Evolutionary conservation across 495 filamentous ascomycete species (phyloP).

Genomic region (Podospora bellae-mahoneyi): DNA sequence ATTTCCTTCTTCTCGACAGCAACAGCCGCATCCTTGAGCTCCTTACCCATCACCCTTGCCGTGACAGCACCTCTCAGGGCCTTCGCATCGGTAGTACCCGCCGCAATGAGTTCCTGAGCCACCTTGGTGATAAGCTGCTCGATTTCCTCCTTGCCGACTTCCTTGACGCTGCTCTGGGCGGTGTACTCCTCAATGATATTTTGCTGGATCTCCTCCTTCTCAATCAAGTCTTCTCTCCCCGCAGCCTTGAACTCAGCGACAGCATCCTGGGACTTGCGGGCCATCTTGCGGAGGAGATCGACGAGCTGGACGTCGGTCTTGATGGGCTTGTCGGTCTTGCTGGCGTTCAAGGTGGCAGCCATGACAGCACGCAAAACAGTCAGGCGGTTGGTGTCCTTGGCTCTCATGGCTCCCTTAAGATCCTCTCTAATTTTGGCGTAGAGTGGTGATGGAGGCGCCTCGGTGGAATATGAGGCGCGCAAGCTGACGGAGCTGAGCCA

Average conservation of each 20-base stretch:
- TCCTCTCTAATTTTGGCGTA: conserved; percentile 50
- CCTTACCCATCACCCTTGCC: conserved; percentile 9
- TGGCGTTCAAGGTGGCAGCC: conserved; percentile 52
- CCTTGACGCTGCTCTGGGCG: conserved; percentile 40
- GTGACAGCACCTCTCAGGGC: conserved; percentile 18
- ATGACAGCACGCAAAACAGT: conserved; percentile 54
- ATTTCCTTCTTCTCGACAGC: conserved; percentile 30
- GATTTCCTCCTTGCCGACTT: conserved; percentile 42
- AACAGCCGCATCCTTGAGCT: conserved; percentile 39
- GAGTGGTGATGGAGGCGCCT: conserved; percentile 37
- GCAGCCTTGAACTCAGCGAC: conserved; percentile 47
- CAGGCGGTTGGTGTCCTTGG: conserved; percentile 54
- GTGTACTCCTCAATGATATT: conserved; percentile 50
- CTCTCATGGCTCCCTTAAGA: conserved; percentile 58
- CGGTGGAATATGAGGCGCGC: conserved; percentile 38
- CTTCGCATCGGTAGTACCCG: conserved; percentile 24
- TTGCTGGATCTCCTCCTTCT: conserved; percentile 51
- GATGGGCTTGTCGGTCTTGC: conserved; percentile 53
- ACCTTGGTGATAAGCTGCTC: conserved; percentile 34
- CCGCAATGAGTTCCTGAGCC: conserved; percentile 33
- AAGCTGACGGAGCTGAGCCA: conserved; percentile 14
- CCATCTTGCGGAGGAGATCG: conserved; percentile 47
- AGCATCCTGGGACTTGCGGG: conserved; percentile 39
- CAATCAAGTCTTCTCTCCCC: conserved; percentile 52
- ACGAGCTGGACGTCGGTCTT: conserved; percentile 56